These are phyloP conservation scores for Erythrobasidium hasegawianum DNA, from an alignment of 1,284 basidiomycete species.

Conservation along the genomic window DNA sequence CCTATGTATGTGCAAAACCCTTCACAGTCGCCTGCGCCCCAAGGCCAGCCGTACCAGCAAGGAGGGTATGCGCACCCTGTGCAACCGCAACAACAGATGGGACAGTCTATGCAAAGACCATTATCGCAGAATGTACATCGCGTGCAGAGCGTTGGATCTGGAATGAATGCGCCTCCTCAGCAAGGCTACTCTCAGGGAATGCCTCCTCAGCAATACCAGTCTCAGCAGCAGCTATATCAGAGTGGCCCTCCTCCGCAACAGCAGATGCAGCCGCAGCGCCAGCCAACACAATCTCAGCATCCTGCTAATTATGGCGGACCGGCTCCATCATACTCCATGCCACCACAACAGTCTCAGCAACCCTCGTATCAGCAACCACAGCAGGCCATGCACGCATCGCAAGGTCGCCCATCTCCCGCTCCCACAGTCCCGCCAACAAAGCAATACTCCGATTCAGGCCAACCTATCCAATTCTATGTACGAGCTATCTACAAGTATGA, in stretches of 20 bases:
- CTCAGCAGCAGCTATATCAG: slow-evolving; percentile 14
- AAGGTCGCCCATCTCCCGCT: slow-evolving; percentile 47
- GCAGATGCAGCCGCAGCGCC: neutral
- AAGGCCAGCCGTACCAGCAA: slow-evolving; percentile 3
- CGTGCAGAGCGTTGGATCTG: neutral
- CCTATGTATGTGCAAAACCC: neutral
- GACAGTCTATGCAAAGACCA: neutral
- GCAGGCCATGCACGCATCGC: slow-evolving; percentile 37
- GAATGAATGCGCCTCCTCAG: neutral
- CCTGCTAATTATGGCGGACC: neutral
- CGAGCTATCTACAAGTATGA: slow-evolving; percentile 89
- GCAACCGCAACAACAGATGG: slow-evolving; percentile 4
- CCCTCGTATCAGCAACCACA: slow-evolving; percentile 20
- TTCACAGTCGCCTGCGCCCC: neutral
- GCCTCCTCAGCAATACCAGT: slow-evolving; percentile 12
- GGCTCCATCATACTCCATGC: slow-evolving; percentile 7
- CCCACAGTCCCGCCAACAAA: slow-evolving; percentile 57
- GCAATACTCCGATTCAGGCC: slow-evolving; percentile 70
- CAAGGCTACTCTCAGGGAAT: slow-evolving; percentile 4
- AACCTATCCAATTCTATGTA: slow-evolving; percentile 78
- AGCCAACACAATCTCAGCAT: too few relatives aligned
- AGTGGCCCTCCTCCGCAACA: slow-evolving; percentile 11
- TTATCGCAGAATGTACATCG: neutral
- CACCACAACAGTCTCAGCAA: slow-evolving; percentile 6
- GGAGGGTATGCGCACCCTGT: neutral